These are phyloP conservation scores for Funneliformis mosseae DNA, from an alignment of 192 early-diverging fungal species.

Conservation along the genomic window DNA sequence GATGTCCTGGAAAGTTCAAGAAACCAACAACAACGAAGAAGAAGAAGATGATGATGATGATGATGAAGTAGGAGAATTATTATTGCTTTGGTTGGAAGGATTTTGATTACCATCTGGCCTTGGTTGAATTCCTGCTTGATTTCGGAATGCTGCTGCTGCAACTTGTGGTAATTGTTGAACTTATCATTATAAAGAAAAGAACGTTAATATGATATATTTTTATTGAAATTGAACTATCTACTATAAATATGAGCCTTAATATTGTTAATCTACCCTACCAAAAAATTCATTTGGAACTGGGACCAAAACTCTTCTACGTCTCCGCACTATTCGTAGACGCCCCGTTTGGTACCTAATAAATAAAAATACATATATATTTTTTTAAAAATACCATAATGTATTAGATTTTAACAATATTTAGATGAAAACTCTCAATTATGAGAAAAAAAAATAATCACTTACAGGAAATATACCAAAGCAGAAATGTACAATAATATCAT, in stretches of 20 bases:
- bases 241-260: not conserved
- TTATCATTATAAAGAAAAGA: not conserved
- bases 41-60: not conserved
- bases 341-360: constrained; percentile 54
- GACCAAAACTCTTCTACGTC: constrained; percentile 31
- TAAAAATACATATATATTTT: too few relatives aligned
- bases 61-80: not conserved
- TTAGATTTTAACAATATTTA: too few relatives aligned
- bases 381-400: too few relatives aligned
- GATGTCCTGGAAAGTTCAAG: too few relatives aligned
- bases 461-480: constrained; percentile 62
- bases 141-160: not conserved
- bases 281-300: not conserved
- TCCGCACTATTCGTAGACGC: constrained; percentile 49
- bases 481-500: constrained; percentile 58
- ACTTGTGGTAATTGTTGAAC: constrained; percentile 31
- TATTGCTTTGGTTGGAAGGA: not conserved
- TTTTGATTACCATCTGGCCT: not conserved
- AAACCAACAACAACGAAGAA: not conserved
- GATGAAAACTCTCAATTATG: not conserved
- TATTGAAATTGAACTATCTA: not conserved
- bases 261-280: constrained; percentile 5
- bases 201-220: not conserved
- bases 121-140: not conserved
- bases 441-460: constrained; percentile 13